Conservation (phyloP, 75 land plant species). For the Pinus taeda region DNA sequence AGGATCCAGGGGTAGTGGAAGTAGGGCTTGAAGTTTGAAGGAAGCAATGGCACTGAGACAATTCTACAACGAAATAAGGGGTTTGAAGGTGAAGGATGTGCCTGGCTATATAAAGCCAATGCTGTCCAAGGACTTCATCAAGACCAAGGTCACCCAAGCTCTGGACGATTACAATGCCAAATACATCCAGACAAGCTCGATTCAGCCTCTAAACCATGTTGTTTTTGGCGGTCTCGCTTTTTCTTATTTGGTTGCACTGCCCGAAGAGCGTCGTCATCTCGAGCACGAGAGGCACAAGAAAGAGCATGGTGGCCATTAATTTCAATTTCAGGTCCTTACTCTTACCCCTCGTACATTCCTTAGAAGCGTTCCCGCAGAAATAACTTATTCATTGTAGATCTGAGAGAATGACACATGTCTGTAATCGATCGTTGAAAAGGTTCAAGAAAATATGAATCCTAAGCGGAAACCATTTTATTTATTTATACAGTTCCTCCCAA, state of each 20-base stretch:
- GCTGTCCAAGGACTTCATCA: constrained; percentile 34
- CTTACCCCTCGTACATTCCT: too few relatives aligned
- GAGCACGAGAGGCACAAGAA: constrained; percentile 65
- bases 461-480: too few relatives aligned
- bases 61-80: constrained; percentile 49
- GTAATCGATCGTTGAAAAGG: too few relatives aligned
- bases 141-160: constrained; percentile 26
- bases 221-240: constrained; percentile 64
- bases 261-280: constrained; percentile 87
- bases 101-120: constrained; percentile 57
- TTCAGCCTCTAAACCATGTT: constrained; percentile 72
- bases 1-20: background rate
- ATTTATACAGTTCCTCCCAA: too few relatives aligned
- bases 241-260: constrained; percentile 73
- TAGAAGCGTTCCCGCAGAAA: too few relatives aligned
- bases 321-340: too few relatives aligned
- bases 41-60: constrained; percentile 45
- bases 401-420: too few relatives aligned
- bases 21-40: background rate
- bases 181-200: constrained; percentile 82
- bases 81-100: constrained; percentile 71
- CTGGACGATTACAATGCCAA: constrained; percentile 78
- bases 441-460: too few relatives aligned
- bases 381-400: too few relatives aligned
- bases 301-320: constrained; percentile 28